Conservation (phyloP, 495 filamentous ascomycete genomes). For the Penicillium lagena region DNA sequence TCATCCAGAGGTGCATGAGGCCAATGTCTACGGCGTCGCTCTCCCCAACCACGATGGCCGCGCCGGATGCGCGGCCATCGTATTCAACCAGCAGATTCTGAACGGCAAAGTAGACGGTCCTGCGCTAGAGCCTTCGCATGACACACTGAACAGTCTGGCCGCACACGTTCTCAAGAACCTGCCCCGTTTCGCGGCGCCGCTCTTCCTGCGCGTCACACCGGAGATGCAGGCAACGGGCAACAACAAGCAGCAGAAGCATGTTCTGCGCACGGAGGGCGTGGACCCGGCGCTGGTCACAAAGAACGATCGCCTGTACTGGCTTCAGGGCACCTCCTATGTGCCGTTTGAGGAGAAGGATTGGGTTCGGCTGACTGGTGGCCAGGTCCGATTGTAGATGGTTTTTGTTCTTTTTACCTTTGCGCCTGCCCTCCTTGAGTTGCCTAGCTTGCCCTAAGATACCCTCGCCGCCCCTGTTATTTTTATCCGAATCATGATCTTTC, state of each 20-base stretch:
- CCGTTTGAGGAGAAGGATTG: conserved; percentile 62
- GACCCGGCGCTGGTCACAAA: conserved; percentile 50
- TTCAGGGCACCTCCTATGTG: conserved; percentile 58
- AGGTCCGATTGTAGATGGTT: conserved; percentile 55
- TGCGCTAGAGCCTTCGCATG: conserved; percentile 25
- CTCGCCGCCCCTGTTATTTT: background rate
- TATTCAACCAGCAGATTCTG: conserved; percentile 41
- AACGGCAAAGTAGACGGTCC: conserved; percentile 16
- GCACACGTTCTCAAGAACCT: conserved; percentile 51
- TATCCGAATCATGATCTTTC: background rate
- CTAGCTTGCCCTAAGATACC: background rate
- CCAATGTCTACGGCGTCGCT: conserved; percentile 83
- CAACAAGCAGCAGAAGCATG: conserved; percentile 78
- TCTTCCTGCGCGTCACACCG: conserved; percentile 66
- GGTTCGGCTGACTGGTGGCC: conserved; percentile 57
- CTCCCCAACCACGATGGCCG: conserved; percentile 81
- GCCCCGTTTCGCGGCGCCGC: conserved; percentile 68
- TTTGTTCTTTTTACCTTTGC: background rate
- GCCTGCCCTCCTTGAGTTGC: background rate
- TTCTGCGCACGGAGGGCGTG: conserved; percentile 66
- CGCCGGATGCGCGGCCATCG: conserved; percentile 73
- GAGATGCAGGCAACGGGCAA: conserved; percentile 69
- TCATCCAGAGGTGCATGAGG: conserved; percentile 64
- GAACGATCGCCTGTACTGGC: conserved; percentile 64
- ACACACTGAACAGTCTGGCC: conserved; percentile 52